phyloP scores from a whole-genome alignment of 495 filamentous ascomycete genomes.

The Friedmanniomyces endolithicus region DNA sequence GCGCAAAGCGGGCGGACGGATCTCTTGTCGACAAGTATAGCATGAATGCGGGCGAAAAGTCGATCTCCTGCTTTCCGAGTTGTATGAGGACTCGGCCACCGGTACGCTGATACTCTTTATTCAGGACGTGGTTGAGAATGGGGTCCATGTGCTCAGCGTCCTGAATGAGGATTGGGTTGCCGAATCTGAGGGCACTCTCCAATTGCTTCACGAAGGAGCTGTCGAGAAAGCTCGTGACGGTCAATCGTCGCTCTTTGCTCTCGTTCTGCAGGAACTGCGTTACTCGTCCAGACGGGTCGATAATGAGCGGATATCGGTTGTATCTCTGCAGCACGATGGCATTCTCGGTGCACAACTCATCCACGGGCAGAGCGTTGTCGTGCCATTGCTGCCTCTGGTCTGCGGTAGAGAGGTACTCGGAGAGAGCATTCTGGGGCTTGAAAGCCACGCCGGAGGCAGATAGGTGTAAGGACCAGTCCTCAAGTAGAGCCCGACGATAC shows the following conservation, averaged over 20 bases:
- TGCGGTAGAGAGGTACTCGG: conserved; percentile 91
- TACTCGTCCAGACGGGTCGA: conserved; percentile 88
- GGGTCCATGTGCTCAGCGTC: conserved; percentile 96
- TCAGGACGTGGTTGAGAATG: conserved; percentile 94
- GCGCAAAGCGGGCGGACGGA: conserved; percentile 91
- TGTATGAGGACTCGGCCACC: conserved; percentile 96
- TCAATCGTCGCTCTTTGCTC: conserved; percentile 83
- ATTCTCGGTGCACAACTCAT: conserved; percentile 97
- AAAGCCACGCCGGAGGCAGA: conserved; percentile 77
- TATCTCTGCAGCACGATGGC: conserved; percentile 94
- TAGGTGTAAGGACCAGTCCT: conserved; percentile 91
- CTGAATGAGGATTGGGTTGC: conserved; percentile 96
- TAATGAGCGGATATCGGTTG: conserved; percentile 96
- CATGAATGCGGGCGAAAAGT: conserved; percentile 95
- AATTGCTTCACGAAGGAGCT: conserved; percentile 96
- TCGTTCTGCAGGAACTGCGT: conserved; percentile 91
- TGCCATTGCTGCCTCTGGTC: conserved; percentile 94
- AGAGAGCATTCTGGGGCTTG: conserved; percentile 88
- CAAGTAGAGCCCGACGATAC: conserved; percentile 92
- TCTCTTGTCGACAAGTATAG: conserved; percentile 91
- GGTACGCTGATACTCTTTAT: conserved; percentile 99
- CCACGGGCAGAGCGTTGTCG: conserved; percentile 87
- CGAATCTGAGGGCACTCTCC: conserved; percentile 91
- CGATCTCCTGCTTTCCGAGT: conserved; percentile 96
- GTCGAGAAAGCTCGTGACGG: conserved; percentile 94